phyloP scores from a whole-genome alignment of 1,139 yeast genomes.

The Zygosaccharomyces sapae region DNA sequence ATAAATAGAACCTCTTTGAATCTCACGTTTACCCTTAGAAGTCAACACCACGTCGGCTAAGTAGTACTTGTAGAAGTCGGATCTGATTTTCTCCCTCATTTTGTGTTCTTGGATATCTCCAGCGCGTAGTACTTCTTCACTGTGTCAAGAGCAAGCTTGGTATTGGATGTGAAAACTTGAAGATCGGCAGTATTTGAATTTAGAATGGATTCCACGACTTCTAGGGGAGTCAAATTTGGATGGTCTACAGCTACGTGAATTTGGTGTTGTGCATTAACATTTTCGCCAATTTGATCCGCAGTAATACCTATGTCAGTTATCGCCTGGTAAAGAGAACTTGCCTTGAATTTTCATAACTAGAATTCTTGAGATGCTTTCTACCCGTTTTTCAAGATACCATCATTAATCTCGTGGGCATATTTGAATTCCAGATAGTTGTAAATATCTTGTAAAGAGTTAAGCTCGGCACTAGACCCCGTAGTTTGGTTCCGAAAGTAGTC shows the following conservation, averaged over 20 bases:
- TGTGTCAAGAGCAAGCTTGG: slow-evolving; percentile 64
- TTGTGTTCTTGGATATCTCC: slow-evolving; percentile 80
- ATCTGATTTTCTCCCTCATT: slow-evolving; percentile 70
- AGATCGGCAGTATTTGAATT: slow-evolving; percentile 46
- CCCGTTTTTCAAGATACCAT: slow-evolving; percentile 38
- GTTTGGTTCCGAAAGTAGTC: slow-evolving; percentile 52
- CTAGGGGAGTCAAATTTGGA: slow-evolving; percentile 59
- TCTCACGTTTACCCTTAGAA: slow-evolving; percentile 79
- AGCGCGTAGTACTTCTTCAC: slow-evolving; percentile 73
- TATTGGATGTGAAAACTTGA: slow-evolving; percentile 48
- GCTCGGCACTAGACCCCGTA: slow-evolving; percentile 57
- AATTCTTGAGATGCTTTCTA: slow-evolving; percentile 68
- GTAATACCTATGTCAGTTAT: slow-evolving; percentile 73
- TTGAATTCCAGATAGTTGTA: slow-evolving; percentile 80
- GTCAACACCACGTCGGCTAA: slow-evolving; percentile 72
- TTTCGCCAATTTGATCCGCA: slow-evolving; percentile 79
- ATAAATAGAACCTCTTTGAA: slow-evolving; percentile 75
- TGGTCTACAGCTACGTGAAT: slow-evolving; percentile 72
- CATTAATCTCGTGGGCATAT: slow-evolving; percentile 66
- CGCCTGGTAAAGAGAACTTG: slow-evolving; percentile 64
- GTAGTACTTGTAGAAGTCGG: slow-evolving; percentile 65
- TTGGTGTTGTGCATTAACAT: slow-evolving; percentile 67
- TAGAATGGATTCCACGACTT: slow-evolving; percentile 53
- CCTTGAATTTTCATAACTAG: slow-evolving; percentile 72
- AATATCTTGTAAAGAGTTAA: slow-evolving; percentile 62